Evolutionary conservation across 1,284 basidiomycete genomes (phyloP), one percentile per base, ranked within the genome.

Genomic region (Porodaedalea pini): DNA sequence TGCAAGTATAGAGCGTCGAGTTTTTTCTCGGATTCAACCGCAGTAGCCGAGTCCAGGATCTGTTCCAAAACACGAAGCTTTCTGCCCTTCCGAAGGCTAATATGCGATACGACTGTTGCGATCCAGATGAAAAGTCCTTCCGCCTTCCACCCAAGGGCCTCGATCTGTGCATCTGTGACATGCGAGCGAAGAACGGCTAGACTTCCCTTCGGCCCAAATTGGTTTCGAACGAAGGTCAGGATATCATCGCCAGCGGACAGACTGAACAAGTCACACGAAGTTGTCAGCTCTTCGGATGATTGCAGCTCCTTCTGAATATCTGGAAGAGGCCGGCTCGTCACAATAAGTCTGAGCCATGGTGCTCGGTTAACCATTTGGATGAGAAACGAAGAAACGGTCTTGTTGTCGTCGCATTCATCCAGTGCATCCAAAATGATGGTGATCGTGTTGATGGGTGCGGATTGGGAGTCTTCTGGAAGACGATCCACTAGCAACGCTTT

Each of bases 141-240:
- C 10, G 52, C 4, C 19, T 37, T 51, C 23, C 61, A 29, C 11
- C 65, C 63, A 19, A 69, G 57, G 40, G 31, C 44, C 8, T 63
- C 58, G 7, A 66, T 47, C n/a, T 66, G 62, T 8, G 13, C 13
- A 17, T 4, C 6, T 27, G 8, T 19, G 10, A 17, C 25, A 15
- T 31, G 8, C n/a, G 13, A 11, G n/a, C n/a, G n/a, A n/a, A n/a
- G n/a, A n/a, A n/a, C n/a, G n/a, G n/a, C n/a, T 5, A 53, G 34
- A 7, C 23, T 17, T 29, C n/a, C 19, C 6, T 43, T 23, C 32
- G 32, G 13, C 13, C 13, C 13, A 15, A 41, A 27, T 15, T 25
- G 44, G 15, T 23, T 13, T 27, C 17, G 27, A 19, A 29, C 31
- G 23, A 34, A 52, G 31, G 25, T 15, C 5, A 40, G 2, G n/a